These are phyloP conservation scores for Amanita subjunquillea DNA, from an alignment of 768 basidiomycete genomes.

Conservation along the genomic window DNA sequence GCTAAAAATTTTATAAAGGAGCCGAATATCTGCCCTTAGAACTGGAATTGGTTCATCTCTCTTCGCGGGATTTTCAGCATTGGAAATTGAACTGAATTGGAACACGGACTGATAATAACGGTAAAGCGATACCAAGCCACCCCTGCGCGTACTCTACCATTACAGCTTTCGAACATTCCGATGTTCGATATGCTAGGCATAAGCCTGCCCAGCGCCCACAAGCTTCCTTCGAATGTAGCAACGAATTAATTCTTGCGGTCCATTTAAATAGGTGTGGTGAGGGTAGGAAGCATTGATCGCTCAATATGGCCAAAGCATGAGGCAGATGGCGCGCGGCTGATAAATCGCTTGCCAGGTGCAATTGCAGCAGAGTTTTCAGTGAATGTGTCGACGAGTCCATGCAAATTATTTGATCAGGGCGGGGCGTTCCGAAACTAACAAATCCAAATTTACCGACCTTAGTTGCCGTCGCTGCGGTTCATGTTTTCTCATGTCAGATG, in stretches of 20 bases:
- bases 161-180: slow-evolving; percentile 41
- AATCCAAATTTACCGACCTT: slow-evolving; percentile 5
- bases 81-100: slow-evolving; percentile 11
- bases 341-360: slow-evolving; percentile 62
- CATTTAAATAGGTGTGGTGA: slow-evolving; percentile 69
- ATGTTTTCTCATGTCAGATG: slow-evolving; percentile 7
- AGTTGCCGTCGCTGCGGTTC: neutral
- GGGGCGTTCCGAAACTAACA: slow-evolving; percentile 9
- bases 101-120: slow-evolving; percentile 58
- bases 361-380: slow-evolving; percentile 55
- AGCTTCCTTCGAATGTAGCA: slow-evolving; percentile 71
- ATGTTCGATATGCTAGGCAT: slow-evolving; percentile 61
- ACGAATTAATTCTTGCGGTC: slow-evolving; percentile 59
- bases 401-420: neutral
- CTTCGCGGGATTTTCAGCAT: slow-evolving; percentile 26
- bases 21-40: slow-evolving; percentile 53
- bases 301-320: slow-evolving; percentile 46
- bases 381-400: slow-evolving; percentile 39
- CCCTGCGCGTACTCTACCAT: slow-evolving; percentile 65
- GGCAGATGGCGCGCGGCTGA: slow-evolving; percentile 50
- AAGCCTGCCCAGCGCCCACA: slow-evolving; percentile 75
- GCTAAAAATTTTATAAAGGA: slow-evolving; percentile 52
- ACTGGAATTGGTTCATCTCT: slow-evolving; percentile 57
- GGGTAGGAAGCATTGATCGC: slow-evolving; percentile 38
- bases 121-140: slow-evolving; percentile 60